Conservation (phyloP, 495 filamentous ascomycete genomes). For the Penicillium atrosanguineum region DNA sequence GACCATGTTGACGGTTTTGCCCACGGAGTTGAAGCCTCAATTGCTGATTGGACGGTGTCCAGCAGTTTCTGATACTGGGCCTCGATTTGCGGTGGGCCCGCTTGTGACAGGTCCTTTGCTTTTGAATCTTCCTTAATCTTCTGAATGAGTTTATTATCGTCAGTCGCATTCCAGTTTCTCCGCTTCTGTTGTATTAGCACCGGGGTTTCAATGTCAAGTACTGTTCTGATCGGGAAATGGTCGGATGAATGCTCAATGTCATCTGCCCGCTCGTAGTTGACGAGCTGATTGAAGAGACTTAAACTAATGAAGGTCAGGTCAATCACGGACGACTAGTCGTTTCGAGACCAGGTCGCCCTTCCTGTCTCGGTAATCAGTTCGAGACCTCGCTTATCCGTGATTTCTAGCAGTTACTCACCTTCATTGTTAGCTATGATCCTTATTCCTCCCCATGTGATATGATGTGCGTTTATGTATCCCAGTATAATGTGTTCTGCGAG, state of each 20-base stretch:
- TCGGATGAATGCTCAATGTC: constrained; percentile 13
- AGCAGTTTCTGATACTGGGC: not conserved
- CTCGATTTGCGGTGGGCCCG: not conserved
- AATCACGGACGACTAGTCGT: constrained; percentile 5
- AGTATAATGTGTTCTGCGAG: constrained; percentile 8
- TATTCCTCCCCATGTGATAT: constrained; percentile 8
- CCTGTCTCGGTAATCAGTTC: constrained; percentile 5
- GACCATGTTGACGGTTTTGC: constrained; percentile 4
- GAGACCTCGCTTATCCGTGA: constrained; percentile 3
- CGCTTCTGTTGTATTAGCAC: not conserved
- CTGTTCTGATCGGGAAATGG: constrained; percentile 9
- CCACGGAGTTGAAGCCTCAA: constrained; percentile 8
- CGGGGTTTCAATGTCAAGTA: constrained; percentile 9
- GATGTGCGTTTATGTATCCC: constrained; percentile 14
- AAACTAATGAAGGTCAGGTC: constrained; percentile 13
- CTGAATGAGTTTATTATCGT: not conserved
- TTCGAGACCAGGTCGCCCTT: constrained; percentile 3
- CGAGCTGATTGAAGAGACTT: not conserved
- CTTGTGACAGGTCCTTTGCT: not conserved
- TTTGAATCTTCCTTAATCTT: not conserved
- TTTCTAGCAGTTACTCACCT: constrained; percentile 5
- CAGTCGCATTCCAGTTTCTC: constrained; percentile 5
- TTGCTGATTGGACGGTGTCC: not conserved
- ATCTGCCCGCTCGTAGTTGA: constrained; percentile 1
- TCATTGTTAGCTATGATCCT: constrained; percentile 5